These are phyloP conservation scores for Chamaenerion angustifolium DNA, from an alignment of 345 rosid genomes.

Conservation along the genomic window DNA sequence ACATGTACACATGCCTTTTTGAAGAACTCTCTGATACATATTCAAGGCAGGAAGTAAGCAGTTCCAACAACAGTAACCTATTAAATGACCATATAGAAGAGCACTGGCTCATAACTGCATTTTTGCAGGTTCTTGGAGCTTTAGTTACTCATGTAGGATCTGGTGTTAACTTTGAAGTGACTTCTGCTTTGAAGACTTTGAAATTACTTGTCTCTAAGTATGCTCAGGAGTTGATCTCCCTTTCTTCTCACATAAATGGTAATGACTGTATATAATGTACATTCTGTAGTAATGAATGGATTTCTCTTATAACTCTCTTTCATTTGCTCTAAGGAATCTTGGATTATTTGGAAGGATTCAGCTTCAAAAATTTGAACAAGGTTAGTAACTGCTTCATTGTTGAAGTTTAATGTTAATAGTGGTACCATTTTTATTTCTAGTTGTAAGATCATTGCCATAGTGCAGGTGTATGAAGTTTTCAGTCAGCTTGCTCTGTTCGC, in stretches of 20 bases:
- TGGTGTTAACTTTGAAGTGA: slow-evolving; percentile 52
- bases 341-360: slow-evolving; percentile 84
- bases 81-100: not conserved
- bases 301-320: slow-evolving; percentile 6
- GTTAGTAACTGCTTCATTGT: slow-evolving; percentile 15
- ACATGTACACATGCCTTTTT: slow-evolving; percentile 44
- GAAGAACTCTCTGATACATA: slow-evolving; percentile 50
- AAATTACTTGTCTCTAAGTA: slow-evolving; percentile 41
- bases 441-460: slow-evolving; percentile 7
- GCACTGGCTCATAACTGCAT: not conserved
- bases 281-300: not conserved
- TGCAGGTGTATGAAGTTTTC: slow-evolving; percentile 76
- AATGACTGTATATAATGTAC: slow-evolving; percentile 1
- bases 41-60: slow-evolving; percentile 64
- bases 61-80: not conserved
- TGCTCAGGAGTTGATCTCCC: slow-evolving; percentile 47
- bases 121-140: slow-evolving; percentile 61
- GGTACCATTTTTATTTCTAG: slow-evolving; percentile 1
- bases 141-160: slow-evolving; percentile 80
- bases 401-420: too few species aligned
- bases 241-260: slow-evolving; percentile 77
- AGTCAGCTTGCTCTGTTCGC: slow-evolving; percentile 43
- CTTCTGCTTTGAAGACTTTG: slow-evolving; percentile 63
- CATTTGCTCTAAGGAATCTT: slow-evolving; percentile 42
- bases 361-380: slow-evolving; percentile 56